Conservation (phyloP, 306 rosid genomes). For the Gastrolobium villosum region DNA sequence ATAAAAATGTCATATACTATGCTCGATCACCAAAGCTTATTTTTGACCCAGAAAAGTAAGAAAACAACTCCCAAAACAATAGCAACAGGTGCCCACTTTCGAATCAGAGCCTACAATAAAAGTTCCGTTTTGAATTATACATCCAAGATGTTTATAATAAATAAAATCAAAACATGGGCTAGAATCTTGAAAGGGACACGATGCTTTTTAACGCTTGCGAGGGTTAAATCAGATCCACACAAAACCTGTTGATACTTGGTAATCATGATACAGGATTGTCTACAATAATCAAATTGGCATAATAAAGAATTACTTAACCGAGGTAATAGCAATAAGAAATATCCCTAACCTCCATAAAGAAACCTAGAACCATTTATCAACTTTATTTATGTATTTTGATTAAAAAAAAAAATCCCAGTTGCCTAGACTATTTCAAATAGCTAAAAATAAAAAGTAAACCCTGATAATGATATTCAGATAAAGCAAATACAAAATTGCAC, state of each 20-base stretch:
- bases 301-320: neutral
- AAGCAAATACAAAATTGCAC: conserved; percentile 21
- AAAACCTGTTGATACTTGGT: too few relatives aligned
- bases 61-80: conserved; percentile 96
- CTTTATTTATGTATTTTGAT: neutral
- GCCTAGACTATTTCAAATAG: neutral
- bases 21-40: conserved; percentile 82
- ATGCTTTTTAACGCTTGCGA: neutral
- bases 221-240: neutral
- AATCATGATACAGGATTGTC: too few relatives aligned
- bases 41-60: conserved; percentile 96
- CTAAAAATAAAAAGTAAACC: conserved; percentile 28
- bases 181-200: conserved; percentile 30
- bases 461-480: neutral
- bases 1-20: neutral
- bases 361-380: neutral
- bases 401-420: too few relatives aligned
- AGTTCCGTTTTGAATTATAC: conserved; percentile 44
- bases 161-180: conserved; percentile 32
- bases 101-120: conserved; percentile 81
- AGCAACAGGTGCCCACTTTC: conserved; percentile 98
- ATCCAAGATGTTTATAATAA: conserved; percentile 4
- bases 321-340: conserved; percentile 7
- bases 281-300: neutral
- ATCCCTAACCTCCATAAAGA: neutral